Base-by-base conservation (phyloP, 2,329 filamentous ascomycete genomes). In the Botryosphaeria dothidea region DNA sequence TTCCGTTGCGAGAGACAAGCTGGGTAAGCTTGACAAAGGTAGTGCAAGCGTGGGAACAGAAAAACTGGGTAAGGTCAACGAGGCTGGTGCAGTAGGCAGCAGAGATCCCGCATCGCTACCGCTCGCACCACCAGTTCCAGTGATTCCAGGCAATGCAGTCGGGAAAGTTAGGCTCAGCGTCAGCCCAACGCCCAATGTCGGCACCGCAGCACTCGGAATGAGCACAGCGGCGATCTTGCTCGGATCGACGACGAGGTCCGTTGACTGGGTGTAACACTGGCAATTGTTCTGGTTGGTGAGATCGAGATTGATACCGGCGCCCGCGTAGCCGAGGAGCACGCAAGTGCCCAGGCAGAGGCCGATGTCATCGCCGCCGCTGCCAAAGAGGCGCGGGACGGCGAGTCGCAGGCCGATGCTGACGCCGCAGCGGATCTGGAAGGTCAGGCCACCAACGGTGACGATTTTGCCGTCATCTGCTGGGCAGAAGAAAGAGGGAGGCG, bases 391-490 rank as follows among this genome's bases (percentile, higher is more conserved):
- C 31, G 61, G 61, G 13, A 64, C n/a, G 23, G 61, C 49, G 6
- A 64, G 38, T 19, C 51, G 49, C 13, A 64, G 49, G 15, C 48
- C 61, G 25, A 69, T 56, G 48, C 31, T 54, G 11, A 64, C 23
- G n/a, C 49, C 49, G 19, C 61, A 64, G 48, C 51, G 49, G 41
- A 64, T 64, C 23, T 64, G 61, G 61, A 56, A 64, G 13, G 27
- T 45, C 4, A 29, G 49, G 5, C 61, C 49, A 5, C 36, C 48
- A 2, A 13, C 61, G 3, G 48, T 23, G 29, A 64, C 38, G n/a
- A 48, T 1, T 4, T 36, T n/a, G 27, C 31, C 43, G 19, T 64
- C 31, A 15, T 54, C 61, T 6, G 9, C 13, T 4, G 61, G 61
- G 9, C 61, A 64, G 7, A 43, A 41, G 61, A 54, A 64, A 5